A percentile compares a stretch with the other conserved stretches of the same genome.
These are phyloP conservation scores for Glebionis coronaria DNA, from an alignment of 129 eudicot species.

Conservation along the genomic window DNA sequence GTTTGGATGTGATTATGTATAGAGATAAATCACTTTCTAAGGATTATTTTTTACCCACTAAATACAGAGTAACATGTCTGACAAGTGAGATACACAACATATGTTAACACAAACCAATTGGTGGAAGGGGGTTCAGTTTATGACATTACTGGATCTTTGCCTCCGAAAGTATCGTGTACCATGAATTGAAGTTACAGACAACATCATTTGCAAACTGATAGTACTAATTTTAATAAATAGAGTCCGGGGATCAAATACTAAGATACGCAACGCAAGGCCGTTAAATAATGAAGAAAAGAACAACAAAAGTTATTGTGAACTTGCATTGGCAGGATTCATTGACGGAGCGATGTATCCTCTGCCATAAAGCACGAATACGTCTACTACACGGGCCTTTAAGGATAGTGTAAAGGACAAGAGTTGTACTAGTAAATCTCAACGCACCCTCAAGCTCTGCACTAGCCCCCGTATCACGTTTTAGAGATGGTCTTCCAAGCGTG, in stretches of 20 bases:
- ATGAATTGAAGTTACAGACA: neutral
- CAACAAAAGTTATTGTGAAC: too few species aligned
- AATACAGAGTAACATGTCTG: too few species aligned
- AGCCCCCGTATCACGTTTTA: constrained; percentile 74
- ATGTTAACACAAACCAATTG: too few species aligned
- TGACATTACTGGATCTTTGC: neutral
- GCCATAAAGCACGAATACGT: constrained; percentile 51
- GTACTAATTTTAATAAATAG: neutral
- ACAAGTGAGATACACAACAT: too few species aligned
- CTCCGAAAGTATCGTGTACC: neutral
- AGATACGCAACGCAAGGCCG: neutral
- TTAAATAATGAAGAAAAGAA: too few species aligned
- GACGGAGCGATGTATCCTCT: too few species aligned
- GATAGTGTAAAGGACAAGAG: constrained; percentile 47
- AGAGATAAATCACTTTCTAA: too few species aligned
- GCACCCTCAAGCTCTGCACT: constrained; percentile 63
- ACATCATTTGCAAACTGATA: neutral
- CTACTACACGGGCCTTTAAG: constrained; percentile 54
- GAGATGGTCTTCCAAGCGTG: constrained; percentile 79
- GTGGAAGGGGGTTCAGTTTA: too few species aligned
- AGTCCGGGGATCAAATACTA: neutral
- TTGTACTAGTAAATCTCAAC: constrained; percentile 57
- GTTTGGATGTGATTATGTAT: too few species aligned
- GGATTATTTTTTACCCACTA: too few species aligned
- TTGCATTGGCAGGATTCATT: too few species aligned